Percentiles rank a stretch among this genome's conserved stretches.
Conservation (phyloP, 2,329 filamentous ascomycete genomes). For the Alternaria metachromatica region DNA sequence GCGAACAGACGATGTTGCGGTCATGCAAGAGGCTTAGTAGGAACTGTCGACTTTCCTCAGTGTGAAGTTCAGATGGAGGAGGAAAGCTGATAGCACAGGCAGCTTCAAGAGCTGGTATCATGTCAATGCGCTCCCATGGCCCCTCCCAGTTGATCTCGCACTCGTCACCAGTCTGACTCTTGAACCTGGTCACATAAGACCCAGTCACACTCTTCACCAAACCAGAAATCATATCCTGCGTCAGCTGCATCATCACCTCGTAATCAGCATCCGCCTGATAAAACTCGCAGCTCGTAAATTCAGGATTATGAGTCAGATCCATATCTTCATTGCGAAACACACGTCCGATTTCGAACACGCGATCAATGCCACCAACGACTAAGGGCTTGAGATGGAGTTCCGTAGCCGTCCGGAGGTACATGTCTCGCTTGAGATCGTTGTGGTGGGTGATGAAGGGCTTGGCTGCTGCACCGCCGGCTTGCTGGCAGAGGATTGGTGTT, state of each 20-base stretch:
- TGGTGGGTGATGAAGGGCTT: constrained; percentile 95
- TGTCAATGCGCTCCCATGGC: constrained; percentile 92
- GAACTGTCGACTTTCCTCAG: constrained; percentile 85
- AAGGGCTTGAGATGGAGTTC: constrained; percentile 97
- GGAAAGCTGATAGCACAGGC: constrained; percentile 94
- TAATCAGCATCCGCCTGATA: constrained; percentile 76
- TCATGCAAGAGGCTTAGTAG: constrained; percentile 79
- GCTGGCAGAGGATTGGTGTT: constrained; percentile 94
- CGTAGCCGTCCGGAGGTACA: constrained; percentile 93
- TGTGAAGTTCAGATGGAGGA: constrained; percentile 86
- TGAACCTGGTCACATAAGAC: constrained; percentile 82
- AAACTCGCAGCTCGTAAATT: constrained; percentile 98
- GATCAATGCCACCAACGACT: constrained; percentile 90
- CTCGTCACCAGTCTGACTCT: constrained; percentile 82
- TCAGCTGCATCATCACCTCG: constrained; percentile 88
- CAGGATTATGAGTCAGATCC: constrained; percentile 94
- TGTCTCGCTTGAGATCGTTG: constrained; percentile 92
- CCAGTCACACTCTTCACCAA: constrained; percentile 90
- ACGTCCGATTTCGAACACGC: constrained; percentile 93
- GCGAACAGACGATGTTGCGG: constrained; percentile 85
- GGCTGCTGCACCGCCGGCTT: constrained; percentile 93
- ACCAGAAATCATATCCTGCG: constrained; percentile 89
- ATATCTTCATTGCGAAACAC: constrained; percentile 95
- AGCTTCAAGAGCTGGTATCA: constrained; percentile 93
- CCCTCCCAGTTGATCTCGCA: constrained; percentile 95